Evolutionary conservation across 495 filamentous ascomycete genomes (phyloP).

Genomic region (Pseudoneurospora amorphoporcata): DNA sequence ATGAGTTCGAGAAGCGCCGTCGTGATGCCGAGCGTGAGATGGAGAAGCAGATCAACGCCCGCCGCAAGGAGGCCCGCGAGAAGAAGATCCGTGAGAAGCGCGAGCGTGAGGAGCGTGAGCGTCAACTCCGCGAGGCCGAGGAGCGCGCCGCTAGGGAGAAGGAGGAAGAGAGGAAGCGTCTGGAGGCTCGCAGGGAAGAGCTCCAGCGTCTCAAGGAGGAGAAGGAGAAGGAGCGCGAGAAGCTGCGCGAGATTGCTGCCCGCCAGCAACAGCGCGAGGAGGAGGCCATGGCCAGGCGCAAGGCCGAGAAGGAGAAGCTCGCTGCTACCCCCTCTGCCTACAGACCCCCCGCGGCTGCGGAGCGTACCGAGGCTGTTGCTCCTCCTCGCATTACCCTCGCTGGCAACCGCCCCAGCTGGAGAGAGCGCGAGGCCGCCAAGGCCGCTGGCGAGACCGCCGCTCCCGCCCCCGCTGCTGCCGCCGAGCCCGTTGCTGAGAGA

Average conservation of each 20-base stretch:
- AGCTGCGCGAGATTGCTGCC: constrained; percentile 36
- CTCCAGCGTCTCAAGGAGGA: constrained; percentile 67
- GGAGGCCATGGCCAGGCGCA: constrained; percentile 42
- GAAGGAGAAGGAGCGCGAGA: constrained; percentile 74
- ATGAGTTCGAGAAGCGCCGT: constrained; percentile 90
- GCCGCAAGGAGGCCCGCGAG: constrained; percentile 74
- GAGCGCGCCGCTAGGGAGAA: constrained; percentile 70
- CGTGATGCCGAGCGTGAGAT: constrained; percentile 82
- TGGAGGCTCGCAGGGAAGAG: constrained; percentile 53
- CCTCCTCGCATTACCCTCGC: constrained; percentile 21
- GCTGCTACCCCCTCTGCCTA: constrained; percentile 19
- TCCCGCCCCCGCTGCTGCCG: not conserved
- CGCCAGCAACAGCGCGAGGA: constrained; percentile 42
- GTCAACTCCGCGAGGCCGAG: constrained; percentile 65
- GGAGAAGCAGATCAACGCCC: constrained; percentile 75
- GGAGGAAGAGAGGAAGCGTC: constrained; percentile 63
- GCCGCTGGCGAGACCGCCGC: constrained; percentile 2
- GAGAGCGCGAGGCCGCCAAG: constrained; percentile 33
- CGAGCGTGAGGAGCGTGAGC: constrained; percentile 75
- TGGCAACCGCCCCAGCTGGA: constrained; percentile 32
- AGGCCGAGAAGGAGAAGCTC: constrained; percentile 34
- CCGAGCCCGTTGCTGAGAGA: constrained; percentile 1
- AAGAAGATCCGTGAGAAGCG: constrained; percentile 61
- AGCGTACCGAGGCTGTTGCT: constrained; percentile 24
- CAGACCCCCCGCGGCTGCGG: constrained; percentile 25